Evolutionary conservation across 129 eudicot genomes (phyloP), one percentile per base, ranked within the genome.

Genomic region (Centaurea solstitialis): DNA sequence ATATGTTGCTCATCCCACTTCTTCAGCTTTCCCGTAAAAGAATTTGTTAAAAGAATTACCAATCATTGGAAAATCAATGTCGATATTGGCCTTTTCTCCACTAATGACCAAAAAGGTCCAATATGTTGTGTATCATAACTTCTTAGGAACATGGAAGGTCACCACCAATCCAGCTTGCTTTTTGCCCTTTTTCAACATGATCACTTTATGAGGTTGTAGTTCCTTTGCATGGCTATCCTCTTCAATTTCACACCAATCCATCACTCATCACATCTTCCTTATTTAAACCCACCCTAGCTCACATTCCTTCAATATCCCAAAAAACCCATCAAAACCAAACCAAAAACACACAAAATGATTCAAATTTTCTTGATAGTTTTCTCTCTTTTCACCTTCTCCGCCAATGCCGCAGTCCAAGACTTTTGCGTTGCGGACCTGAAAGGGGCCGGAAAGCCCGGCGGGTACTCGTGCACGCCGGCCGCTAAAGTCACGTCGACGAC

Each of bases 391-490:
- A 5, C 85, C 80, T 50, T 87, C 75, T 61, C 87, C 62, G 59
- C 83, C 22, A 77, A 81, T 68, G 90, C 89, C 5, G 70, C 92
- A 0, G 97, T 87, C 9, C 88, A 80, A 47, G 98, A 94, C 91
- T 94, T 92, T 65, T 94, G 97, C 40, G 97, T 94, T 1, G 97
- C 86, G 8, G 96, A 94, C 82, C 84, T 87, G 1, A 83, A 67
- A 37, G 87, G 87, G 20, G 39, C 96, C 97, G 0, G 79, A 70
- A 67, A 81, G 85, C 66, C 98, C 98, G 2, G 71, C 98, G 98
- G 98, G 50, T 94, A 87, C 81, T 50, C 95, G 4, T 93, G 97
- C 91, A 94, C 87, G 78, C 83, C 74, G 1, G 78, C 89, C 7
- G 73, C 82, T 5, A 78, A 35, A 4, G 89, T 91, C 73, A 91